Evolutionary conservation across 2,329 filamentous ascomycete genomes (phyloP).

Genomic region (Venturia effusa): DNA sequence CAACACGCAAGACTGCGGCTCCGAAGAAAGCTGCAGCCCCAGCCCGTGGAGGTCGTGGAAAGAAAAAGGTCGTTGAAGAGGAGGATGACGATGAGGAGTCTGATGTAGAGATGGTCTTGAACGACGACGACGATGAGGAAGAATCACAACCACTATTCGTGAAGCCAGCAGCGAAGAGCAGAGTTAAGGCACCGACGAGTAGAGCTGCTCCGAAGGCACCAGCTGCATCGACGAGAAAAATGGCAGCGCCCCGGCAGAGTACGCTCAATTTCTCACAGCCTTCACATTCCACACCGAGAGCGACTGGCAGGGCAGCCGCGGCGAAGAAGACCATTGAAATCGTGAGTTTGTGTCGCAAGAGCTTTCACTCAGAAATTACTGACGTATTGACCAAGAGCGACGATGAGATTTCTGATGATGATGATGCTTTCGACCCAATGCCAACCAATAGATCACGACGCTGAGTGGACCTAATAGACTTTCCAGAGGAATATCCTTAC

Average conservation of each 20-base stretch:
- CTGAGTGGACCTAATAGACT: not conserved
- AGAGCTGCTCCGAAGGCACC: conserved; percentile 14
- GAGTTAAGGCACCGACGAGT: conserved; percentile 16
- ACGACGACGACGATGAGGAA: conserved; percentile 34
- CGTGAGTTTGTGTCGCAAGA: conserved; percentile 16
- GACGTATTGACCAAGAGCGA: conserved; percentile 21
- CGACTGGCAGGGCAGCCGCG: conserved; percentile 18
- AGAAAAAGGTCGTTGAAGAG: conserved; percentile 30
- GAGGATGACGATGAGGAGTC: conserved; percentile 31
- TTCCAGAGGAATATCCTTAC: too few relatives aligned
- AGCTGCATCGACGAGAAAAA: conserved; percentile 20
- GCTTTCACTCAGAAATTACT: conserved; percentile 7
- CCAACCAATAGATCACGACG: conserved; percentile 13
- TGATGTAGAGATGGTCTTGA: conserved; percentile 22
- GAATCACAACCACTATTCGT: conserved; percentile 38
- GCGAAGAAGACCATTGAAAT: conserved; percentile 27
- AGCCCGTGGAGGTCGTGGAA: conserved; percentile 29
- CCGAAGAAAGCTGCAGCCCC: conserved; percentile 26
- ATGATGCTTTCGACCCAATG: conserved; percentile 29
- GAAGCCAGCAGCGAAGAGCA: not conserved
- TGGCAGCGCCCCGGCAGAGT: conserved; percentile 22
- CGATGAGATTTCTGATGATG: conserved; percentile 31
- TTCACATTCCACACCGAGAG: conserved; percentile 24
- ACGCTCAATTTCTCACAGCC: conserved; percentile 32
- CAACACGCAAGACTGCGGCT: conserved; percentile 22